Evolutionary conservation across 2,329 filamentous ascomycete genomes (phyloP), one percentile per base, ranked within the genome.

Genomic region (Neonectria ditissima): DNA sequence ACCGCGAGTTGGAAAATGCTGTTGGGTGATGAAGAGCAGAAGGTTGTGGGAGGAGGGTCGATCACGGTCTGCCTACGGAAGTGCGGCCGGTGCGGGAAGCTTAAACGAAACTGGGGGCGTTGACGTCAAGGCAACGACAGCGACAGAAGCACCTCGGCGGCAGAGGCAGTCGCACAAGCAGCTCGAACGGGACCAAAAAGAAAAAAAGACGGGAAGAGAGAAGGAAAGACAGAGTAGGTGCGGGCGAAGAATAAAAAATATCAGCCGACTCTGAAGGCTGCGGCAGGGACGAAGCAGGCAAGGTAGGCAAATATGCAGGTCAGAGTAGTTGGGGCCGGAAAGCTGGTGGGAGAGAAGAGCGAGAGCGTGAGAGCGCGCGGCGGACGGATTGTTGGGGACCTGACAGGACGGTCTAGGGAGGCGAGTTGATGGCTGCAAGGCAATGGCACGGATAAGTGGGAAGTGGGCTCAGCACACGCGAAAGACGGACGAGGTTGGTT

Each of bases 351-450:
- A 50, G 51, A 50, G 48, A 50, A 56, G 32, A 50, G 54, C 34
- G 59, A 55, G 60, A 50, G 37, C 24, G 59, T 51, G 51, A 55
- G 59, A 44, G 37, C 26, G 59, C 55, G 58, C 18, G 51, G 53
- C 18, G 47, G 28, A 41, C 34, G 55, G 60, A 63, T 63, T 63
- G 60, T 63, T 63, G 60, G 60, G 60, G 47, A 51, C 9, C 34
- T 7, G 34, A 37, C 34, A 37, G 16, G 14, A 37, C 34, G 34
- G 47, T 58, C 26, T 45, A 16, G 44, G 50, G 55, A 44, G 43
- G 59, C 47, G 50, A 34, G 43, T 50, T 44, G 32, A 37, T 37
- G 55, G 26, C 41, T 43, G 54, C 22, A 44, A 47, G 32, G 32
- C 47, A 44, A 32, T 26, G 51, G 59, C 28, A 62, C 55, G 28